phyloP scores from a whole-genome alignment of 768 basidiomycete species.

The Lactifluus echinatus region DNA sequence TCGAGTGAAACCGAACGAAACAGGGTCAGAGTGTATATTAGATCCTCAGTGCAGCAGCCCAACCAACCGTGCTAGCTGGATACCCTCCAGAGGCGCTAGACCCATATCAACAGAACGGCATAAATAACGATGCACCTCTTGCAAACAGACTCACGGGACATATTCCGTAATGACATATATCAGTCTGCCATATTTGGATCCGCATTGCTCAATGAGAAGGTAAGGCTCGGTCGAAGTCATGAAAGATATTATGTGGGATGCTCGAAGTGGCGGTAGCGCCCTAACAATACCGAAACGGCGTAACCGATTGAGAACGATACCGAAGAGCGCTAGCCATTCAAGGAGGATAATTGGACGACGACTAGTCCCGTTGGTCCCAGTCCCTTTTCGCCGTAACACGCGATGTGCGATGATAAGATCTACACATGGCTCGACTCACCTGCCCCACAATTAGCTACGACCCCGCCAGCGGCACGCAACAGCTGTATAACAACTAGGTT shows the following conservation, averaged over 20 bases:
- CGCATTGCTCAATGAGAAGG: slow-evolving; percentile 36
- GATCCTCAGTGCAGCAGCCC: neutral
- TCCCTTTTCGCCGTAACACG: neutral
- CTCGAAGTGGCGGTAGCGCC: slow-evolving; percentile 16
- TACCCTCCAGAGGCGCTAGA: slow-evolving; percentile 29
- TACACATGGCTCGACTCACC: slow-evolving; percentile 9
- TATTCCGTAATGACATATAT: slow-evolving; percentile 38
- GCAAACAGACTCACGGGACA: slow-evolving; percentile 31
- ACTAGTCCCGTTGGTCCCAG: neutral
- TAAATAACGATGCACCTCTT: neutral
- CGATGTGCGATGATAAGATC: slow-evolving; percentile 4
- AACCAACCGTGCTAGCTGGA: slow-evolving; percentile 28
- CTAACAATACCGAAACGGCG: slow-evolving; percentile 10
- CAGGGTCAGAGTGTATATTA: slow-evolving; percentile 12
- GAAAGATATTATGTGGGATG: slow-evolving; percentile 22
- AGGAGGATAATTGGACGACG: slow-evolving; percentile 3
- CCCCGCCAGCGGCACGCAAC: slow-evolving; percentile 3
- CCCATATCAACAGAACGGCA: slow-evolving; percentile 23
- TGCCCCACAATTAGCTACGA: slow-evolving; percentile 9
- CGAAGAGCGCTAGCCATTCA: slow-evolving; percentile 13
- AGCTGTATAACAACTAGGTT: slow-evolving; percentile 4
- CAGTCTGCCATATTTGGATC: slow-evolving; percentile 33
- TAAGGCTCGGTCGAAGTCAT: slow-evolving; percentile 27
- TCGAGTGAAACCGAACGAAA: neutral
- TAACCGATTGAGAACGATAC: slow-evolving; percentile 12